Evolutionary conservation across 2,329 filamentous ascomycete species (phyloP).

Genomic region (Diaporthe batatas): DNA sequence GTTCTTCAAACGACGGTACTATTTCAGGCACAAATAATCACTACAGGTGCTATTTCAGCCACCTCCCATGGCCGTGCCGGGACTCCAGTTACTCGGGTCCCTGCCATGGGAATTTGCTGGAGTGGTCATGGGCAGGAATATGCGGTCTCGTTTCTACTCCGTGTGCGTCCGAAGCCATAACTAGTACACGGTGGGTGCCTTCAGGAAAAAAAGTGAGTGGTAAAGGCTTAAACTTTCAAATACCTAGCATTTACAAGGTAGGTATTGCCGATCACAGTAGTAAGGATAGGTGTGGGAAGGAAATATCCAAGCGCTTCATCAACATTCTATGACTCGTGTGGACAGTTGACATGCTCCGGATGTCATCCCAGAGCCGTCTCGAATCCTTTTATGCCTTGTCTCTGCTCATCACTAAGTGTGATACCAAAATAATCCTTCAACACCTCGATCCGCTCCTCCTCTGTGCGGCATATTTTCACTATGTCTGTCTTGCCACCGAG

Average conservation of each 20-base stretch:
- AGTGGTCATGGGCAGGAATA: neutral
- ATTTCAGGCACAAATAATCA: too few relatives aligned
- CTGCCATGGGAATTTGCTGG: too few relatives aligned
- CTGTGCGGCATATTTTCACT: conserved; percentile 61
- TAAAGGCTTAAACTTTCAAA: too few relatives aligned
- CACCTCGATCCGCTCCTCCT: conserved; percentile 65
- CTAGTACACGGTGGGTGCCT: too few relatives aligned
- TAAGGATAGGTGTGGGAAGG: neutral
- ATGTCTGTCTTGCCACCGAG: conserved; percentile 62
- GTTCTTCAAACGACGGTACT: too few relatives aligned
- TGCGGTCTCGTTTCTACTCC: too few relatives aligned
- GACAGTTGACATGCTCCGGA: too few relatives aligned
- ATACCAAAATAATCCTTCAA: conserved; percentile 67
- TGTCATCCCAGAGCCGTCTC: conserved; percentile 56
- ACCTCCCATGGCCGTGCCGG: neutral
- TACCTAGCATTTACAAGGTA: too few relatives aligned
- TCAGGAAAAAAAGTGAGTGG: too few relatives aligned
- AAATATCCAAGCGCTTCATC: neutral
- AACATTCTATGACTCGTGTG: neutral
- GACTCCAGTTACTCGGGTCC: neutral
- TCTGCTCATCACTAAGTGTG: conserved; percentile 63
- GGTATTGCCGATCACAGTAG: too few relatives aligned
- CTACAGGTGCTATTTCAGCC: neutral
- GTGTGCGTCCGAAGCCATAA: too few relatives aligned
- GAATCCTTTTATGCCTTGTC: conserved; percentile 63